phyloP scores from a whole-genome alignment of 306 rosid genomes.

The Rosa chinensis region DNA sequence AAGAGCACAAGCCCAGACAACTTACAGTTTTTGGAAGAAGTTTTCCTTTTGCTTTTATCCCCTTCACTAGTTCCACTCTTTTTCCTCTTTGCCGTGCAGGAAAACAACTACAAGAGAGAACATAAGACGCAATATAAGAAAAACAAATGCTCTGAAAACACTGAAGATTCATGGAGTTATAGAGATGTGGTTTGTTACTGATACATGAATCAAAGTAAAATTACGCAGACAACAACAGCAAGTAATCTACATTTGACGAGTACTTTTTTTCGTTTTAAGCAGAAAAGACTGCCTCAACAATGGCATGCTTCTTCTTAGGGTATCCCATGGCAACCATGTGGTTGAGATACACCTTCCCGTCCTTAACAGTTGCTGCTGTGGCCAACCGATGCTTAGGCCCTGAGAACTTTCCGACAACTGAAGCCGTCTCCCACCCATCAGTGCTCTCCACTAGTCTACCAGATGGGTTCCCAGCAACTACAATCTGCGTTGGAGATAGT shows the following conservation, averaged over 20 bases:
- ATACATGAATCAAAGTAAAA: not conserved
- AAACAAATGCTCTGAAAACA: not conserved
- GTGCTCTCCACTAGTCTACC: constrained; percentile 78
- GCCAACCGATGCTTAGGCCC: constrained; percentile 83
- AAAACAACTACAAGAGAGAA: not conserved
- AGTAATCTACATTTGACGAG: not conserved
- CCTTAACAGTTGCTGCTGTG: constrained; percentile 80
- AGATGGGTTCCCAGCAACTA: constrained; percentile 79
- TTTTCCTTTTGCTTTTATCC: too few species aligned
- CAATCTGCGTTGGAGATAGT: constrained; percentile 66
- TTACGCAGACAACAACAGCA: not conserved
- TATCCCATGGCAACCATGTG: constrained; percentile 75
- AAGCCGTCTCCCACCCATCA: constrained; percentile 89
- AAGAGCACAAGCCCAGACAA: too few species aligned
- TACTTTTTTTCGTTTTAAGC: constrained; percentile 9
- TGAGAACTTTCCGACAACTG: constrained; percentile 50
- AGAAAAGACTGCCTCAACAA: constrained; percentile 79
- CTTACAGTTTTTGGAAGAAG: too few species aligned
- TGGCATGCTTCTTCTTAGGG: constrained; percentile 78
- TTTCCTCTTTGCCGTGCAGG: too few species aligned
- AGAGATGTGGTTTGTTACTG: not conserved
- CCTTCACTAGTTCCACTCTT: too few species aligned
- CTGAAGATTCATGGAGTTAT: not conserved
- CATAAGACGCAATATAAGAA: not conserved
- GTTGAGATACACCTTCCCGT: constrained; percentile 76